phyloP scores from a whole-genome alignment of 2,329 filamentous ascomycete genomes.

The Paraphoma sp. region DNA sequence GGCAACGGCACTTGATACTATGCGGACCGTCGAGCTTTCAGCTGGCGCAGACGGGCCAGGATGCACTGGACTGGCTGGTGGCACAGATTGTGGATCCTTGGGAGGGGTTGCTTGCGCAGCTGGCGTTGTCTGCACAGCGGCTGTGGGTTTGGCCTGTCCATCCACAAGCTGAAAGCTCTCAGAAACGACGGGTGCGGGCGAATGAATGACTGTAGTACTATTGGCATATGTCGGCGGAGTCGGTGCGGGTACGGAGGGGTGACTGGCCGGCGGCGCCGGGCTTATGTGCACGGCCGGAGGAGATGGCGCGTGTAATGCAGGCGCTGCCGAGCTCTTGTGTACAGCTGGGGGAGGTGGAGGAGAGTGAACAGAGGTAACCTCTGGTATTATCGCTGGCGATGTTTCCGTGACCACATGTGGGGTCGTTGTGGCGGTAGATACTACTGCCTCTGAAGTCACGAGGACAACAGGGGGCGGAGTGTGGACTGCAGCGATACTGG shows the following conservation, averaged over 20 bases:
- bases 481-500: not conserved
- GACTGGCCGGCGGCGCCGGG: not conserved
- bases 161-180: conserved; percentile 6
- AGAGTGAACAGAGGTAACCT: not conserved
- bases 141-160: not conserved
- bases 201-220: not conserved
- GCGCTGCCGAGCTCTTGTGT: not conserved
- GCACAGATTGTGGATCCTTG: not conserved
- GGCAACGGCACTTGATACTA: too few species aligned
- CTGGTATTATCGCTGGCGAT: not conserved
- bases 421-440: not conserved
- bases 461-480: not conserved
- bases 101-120: not conserved
- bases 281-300: not conserved
- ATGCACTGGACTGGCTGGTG: not conserved
- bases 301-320: not conserved
- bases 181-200: not conserved
- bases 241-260: not conserved
- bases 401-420: not conserved
- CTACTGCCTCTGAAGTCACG: not conserved
- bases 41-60: too few species aligned
- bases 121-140: not conserved
- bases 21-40: too few species aligned
- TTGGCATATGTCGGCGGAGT: not conserved
- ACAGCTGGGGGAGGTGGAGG: not conserved